Conservation (phyloP, 352 stramenopile genomes). For the Blastocystis sp. region DNA sequence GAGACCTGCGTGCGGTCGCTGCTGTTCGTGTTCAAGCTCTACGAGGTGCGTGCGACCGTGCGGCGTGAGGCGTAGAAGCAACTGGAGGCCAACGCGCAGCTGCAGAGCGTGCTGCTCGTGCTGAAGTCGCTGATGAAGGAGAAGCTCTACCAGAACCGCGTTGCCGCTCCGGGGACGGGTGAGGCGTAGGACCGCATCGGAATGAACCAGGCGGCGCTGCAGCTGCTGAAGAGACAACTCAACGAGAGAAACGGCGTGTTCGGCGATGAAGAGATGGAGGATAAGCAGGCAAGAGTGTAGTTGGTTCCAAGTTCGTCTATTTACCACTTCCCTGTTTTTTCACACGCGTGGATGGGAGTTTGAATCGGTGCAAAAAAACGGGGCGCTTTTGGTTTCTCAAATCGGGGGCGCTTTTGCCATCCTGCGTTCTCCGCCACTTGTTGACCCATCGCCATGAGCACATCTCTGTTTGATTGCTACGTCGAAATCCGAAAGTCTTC, state of each 20-base stretch:
- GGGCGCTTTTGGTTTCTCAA: not conserved
- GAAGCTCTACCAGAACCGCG: slow-evolving; percentile 44
- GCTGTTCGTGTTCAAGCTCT: slow-evolving; percentile 69
- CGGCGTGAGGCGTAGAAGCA: slow-evolving; percentile 21
- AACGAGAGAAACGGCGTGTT: slow-evolving; percentile 37
- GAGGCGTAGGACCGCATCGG: slow-evolving; percentile 33
- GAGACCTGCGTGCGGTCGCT: slow-evolving; percentile 62
- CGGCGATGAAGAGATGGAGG: slow-evolving; percentile 48
- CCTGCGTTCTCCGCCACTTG: not conserved
- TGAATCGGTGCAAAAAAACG: not conserved
- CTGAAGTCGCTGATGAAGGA: slow-evolving; percentile 48
- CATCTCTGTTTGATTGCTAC: slow-evolving; percentile 37
- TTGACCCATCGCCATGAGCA: slow-evolving; percentile 21
- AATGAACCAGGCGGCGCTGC: slow-evolving; percentile 66
- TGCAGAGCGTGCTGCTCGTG: slow-evolving; percentile 26
- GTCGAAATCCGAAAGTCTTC: slow-evolving; percentile 55
- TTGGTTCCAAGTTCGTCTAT: not conserved
- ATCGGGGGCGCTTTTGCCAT: slow-evolving; percentile 12
- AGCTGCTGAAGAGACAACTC: slow-evolving; percentile 66
- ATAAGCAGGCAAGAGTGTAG: slow-evolving; percentile 20
- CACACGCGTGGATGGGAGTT: not conserved
- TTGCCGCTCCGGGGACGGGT: not conserved
- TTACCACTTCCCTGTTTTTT: slow-evolving; percentile 58
- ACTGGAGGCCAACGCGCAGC: slow-evolving; percentile 33
- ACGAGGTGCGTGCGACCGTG: slow-evolving; percentile 20